Percentiles rank a stretch among this genome's conserved stretches.
These are phyloP conservation scores for Backusella westeae DNA, from an alignment of 192 early-diverging fungal genomes.

Conservation along the genomic window DNA sequence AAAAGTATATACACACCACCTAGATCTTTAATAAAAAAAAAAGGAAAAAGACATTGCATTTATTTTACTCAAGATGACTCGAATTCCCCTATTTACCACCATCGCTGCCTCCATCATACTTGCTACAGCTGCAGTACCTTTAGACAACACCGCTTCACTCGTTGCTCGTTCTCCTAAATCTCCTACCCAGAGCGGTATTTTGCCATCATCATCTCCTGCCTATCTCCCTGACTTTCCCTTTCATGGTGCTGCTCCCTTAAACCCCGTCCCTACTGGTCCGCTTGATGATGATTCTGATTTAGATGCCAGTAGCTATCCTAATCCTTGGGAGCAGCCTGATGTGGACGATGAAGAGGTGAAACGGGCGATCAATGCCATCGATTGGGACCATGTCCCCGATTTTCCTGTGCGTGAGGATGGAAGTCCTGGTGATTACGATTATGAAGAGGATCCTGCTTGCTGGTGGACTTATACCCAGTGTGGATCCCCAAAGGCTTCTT, in stretches of 20 bases:
- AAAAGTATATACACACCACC: neutral
- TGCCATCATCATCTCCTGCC: slow-evolving; percentile 23
- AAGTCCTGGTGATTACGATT: slow-evolving; percentile 13
- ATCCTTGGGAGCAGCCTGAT: slow-evolving; percentile 23
- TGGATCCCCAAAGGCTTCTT: slow-evolving; percentile 19
- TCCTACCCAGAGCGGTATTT: slow-evolving; percentile 5
- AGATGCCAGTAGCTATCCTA: slow-evolving; percentile 19
- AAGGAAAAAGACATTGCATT: neutral
- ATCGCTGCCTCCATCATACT: neutral
- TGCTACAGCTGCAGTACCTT: neutral
- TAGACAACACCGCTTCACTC: neutral
- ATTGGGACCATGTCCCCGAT: slow-evolving; percentile 34
- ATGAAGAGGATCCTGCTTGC: slow-evolving; percentile 18
- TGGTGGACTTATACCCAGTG: slow-evolving; percentile 30
- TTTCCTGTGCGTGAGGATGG: slow-evolving; percentile 19
- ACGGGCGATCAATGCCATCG: slow-evolving; percentile 18
- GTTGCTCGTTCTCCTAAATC: neutral
- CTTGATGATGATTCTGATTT: neutral
- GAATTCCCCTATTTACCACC: neutral
- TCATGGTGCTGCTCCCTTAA: slow-evolving; percentile 5
- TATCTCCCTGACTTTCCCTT: slow-evolving; percentile 17
- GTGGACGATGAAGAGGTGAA: slow-evolving; percentile 31
- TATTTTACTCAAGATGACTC: neutral
- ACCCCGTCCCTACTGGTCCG: slow-evolving; percentile 22
- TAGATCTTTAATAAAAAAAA: neutral